Evolutionary conservation across 2,329 filamentous ascomycete genomes (phyloP).

Genomic region (Xylaria sp.): DNA sequence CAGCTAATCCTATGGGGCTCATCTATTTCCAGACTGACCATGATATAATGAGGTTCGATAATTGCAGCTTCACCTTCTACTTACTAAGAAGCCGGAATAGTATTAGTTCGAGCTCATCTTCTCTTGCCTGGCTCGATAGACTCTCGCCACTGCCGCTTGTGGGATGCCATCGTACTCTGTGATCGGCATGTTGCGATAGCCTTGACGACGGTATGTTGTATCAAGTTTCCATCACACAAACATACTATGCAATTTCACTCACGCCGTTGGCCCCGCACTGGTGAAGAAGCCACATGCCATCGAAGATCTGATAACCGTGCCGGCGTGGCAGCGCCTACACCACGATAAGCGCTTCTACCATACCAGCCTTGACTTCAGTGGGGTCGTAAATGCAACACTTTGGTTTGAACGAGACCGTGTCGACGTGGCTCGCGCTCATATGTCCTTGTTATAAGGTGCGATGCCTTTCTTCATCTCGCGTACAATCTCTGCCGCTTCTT

Average conservation of each 20-base stretch:
- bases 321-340: background rate
- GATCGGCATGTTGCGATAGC: background rate
- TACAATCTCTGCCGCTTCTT: slow-evolving; percentile 75
- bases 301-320: background rate
- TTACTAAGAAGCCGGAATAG: background rate
- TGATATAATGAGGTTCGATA: background rate
- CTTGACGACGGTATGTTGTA: background rate
- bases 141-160: background rate
- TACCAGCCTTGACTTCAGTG: background rate
- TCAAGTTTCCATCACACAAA: background rate
- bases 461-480: slow-evolving; percentile 72
- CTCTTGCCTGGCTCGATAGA: background rate
- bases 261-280: background rate
- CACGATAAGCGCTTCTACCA: background rate
- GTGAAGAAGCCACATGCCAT: background rate
- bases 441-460: slow-evolving; percentile 48
- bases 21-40: background rate
- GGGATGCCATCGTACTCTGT: background rate
- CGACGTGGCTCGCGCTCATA: background rate
- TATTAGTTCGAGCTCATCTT: background rate
- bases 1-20: background rate
- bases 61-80: background rate
- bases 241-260: background rate
- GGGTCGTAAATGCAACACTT: background rate
- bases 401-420: background rate